phyloP scores from a whole-genome alignment of 495 filamentous ascomycete species.

The Penicillium atrosanguineum region DNA sequence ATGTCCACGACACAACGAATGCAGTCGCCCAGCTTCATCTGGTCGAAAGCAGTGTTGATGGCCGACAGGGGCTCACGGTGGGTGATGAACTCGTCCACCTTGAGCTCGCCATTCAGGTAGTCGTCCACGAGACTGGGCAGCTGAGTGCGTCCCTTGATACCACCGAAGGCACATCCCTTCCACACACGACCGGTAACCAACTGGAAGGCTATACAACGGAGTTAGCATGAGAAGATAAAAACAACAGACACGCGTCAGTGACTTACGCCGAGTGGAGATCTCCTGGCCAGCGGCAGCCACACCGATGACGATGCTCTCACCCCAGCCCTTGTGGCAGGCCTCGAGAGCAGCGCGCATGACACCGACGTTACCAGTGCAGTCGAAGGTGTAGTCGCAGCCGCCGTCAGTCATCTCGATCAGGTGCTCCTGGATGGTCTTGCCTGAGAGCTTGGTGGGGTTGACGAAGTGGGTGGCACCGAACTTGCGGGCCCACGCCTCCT shows the following conservation, averaged over 20 bases:
- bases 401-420: constrained; percentile 99
- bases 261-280: constrained; percentile 92
- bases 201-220: constrained; percentile 74
- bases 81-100: constrained; percentile 99
- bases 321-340: constrained; percentile 99
- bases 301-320: constrained; percentile 95
- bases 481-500: constrained; percentile 89
- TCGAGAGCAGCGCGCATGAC: constrained; percentile 97
- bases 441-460: constrained; percentile 78
- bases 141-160: constrained; percentile 95
- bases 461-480: constrained; percentile 97
- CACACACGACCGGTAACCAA: constrained; percentile 95
- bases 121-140: constrained; percentile 85
- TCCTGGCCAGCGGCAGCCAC: constrained; percentile 97
- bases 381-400: constrained; percentile 98
- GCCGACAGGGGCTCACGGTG: constrained; percentile 76
- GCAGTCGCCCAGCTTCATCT: constrained; percentile 96
- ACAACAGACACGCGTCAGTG: neutral
- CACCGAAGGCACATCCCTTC: constrained; percentile 97
- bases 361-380: constrained; percentile 94
- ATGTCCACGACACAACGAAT: constrained; percentile 75
- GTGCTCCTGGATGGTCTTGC: constrained; percentile 80
- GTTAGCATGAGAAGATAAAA: neutral
- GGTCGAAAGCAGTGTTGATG: constrained; percentile 87
- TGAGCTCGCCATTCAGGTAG: constrained; percentile 84